A percentile compares a stretch with the other conserved stretches of the same genome.
Evolutionary conservation across 1,284 basidiomycete species (phyloP).

Genomic region (Ustilago shanxiensis): DNA sequence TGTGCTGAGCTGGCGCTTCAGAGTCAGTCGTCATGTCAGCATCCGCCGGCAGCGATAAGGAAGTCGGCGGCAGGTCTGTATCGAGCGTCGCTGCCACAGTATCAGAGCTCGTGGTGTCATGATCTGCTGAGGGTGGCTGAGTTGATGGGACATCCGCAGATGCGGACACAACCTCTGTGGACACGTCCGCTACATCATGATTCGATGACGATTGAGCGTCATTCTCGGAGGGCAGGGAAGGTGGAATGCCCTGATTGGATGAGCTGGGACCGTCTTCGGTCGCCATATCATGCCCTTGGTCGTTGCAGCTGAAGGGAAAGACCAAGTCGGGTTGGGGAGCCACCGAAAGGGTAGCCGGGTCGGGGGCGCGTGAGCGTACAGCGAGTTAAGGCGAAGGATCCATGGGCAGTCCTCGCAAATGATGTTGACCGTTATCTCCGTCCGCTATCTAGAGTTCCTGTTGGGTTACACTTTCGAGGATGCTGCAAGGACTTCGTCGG

Average conservation of each 20-base stretch:
- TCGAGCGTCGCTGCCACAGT: slow-evolving; percentile 3
- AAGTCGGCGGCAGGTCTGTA: slow-evolving; percentile 11
- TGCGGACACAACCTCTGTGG: slow-evolving; percentile 2
- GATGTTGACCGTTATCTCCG: neutral
- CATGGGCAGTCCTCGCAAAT: slow-evolving; percentile 17
- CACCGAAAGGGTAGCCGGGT: slow-evolving; percentile 11
- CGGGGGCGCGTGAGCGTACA: slow-evolving; percentile 19
- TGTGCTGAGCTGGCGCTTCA: slow-evolving; percentile 20
- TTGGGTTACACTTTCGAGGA: neutral
- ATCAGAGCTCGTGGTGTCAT: neutral
- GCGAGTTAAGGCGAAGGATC: slow-evolving; percentile 5
- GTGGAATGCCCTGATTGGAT: slow-evolving; percentile 16
- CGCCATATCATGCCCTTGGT: slow-evolving; percentile 43
- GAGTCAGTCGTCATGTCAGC: slow-evolving; percentile 9
- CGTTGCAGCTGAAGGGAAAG: slow-evolving; percentile 9
- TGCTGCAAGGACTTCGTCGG: neutral
- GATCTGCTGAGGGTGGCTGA: neutral
- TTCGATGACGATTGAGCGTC: slow-evolving; percentile 15
- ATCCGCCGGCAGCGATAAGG: slow-evolving; percentile 14
- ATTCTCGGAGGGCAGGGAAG: slow-evolving; percentile 8
- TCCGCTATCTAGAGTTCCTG: neutral
- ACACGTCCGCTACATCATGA: slow-evolving; percentile 8
- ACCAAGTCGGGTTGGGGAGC: slow-evolving; percentile 6
- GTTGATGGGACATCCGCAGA: slow-evolving; percentile 5
- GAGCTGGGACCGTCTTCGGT: slow-evolving; percentile 16